phyloP scores from a whole-genome alignment of 148 eudicot species.

The Camellia sinensis region DNA sequence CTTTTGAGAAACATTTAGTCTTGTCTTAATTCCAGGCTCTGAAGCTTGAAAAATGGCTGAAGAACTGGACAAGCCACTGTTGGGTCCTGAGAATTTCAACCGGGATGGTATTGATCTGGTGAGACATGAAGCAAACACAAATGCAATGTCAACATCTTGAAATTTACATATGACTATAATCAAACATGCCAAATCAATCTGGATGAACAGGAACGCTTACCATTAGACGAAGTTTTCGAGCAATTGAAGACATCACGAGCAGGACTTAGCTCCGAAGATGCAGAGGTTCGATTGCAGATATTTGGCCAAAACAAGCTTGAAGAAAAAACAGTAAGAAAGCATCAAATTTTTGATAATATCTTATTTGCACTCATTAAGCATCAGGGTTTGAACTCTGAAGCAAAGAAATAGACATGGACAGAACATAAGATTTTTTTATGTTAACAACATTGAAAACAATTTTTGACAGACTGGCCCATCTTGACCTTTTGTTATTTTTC shows the following conservation, averaged over 20 bases:
- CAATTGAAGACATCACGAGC: constrained; percentile 45
- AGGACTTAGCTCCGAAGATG: constrained; percentile 61
- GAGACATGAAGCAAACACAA: constrained; percentile 15
- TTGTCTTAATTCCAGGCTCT: constrained; percentile 17
- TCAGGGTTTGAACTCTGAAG: neutral
- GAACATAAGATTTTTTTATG: neutral
- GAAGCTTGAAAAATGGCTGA: constrained; percentile 48
- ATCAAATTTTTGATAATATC: constrained; percentile 10
- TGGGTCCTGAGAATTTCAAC: constrained; percentile 53
- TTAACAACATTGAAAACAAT: neutral
- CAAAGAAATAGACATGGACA: neutral
- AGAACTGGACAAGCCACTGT: constrained; percentile 48
- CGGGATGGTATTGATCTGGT: constrained; percentile 74
- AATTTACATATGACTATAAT: neutral
- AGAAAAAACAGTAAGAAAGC: constrained; percentile 65
- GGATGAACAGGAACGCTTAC: constrained; percentile 53
- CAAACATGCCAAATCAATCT: constrained; percentile 7
- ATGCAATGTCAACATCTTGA: neutral
- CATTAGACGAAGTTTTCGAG: constrained; percentile 60
- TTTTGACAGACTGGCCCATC: neutral
- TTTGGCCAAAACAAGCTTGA: constrained; percentile 77
- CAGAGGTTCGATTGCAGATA: constrained; percentile 48
- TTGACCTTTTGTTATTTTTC: neutral
- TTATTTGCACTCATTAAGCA: neutral
- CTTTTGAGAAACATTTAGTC: neutral